Evolutionary conservation across 140 eudicot species (phyloP).

Genomic region (Flaveria floridana): DNA sequence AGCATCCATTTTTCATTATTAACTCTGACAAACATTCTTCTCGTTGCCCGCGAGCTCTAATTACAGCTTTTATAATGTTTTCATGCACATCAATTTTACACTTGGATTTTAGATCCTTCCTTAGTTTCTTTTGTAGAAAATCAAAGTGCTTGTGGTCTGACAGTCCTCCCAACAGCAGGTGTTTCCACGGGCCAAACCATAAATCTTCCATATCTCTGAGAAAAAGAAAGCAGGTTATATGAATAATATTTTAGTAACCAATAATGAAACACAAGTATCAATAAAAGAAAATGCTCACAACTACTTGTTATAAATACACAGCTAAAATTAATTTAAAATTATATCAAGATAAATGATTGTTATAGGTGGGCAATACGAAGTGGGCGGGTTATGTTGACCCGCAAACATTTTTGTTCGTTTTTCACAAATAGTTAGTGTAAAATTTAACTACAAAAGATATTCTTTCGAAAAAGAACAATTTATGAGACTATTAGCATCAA

Average conservation of each 20-base stretch:
- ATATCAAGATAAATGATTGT: slow-evolving; percentile 3
- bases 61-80: slow-evolving; percentile 39
- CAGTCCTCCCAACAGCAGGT: slow-evolving; percentile 63
- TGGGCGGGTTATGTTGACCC: not conserved
- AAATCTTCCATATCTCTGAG: slow-evolving; percentile 69
- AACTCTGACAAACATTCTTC: slow-evolving; percentile 43
- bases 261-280: slow-evolving; percentile 10
- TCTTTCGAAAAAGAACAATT: not conserved
- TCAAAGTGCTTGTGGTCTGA: slow-evolving; percentile 46
- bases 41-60: slow-evolving; percentile 40
- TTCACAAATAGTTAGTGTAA: not conserved
- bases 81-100: slow-evolving; percentile 35
- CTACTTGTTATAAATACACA: not conserved
- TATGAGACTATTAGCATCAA: not conserved
- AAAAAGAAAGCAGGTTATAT: not conserved
- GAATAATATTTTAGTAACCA: not conserved
- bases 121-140: slow-evolving; percentile 44
- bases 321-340: not conserved
- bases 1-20: slow-evolving; percentile 64
- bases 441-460: not conserved
- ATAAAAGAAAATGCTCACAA: not conserved
- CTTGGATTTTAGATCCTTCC: slow-evolving; percentile 40
- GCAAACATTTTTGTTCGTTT: not conserved
- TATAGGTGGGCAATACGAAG: not conserved
- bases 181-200: slow-evolving; percentile 90